Percentiles rank a stretch among this genome's conserved stretches.
These are phyloP conservation scores for Alternaria sp. DNA, from an alignment of 2,329 filamentous ascomycete genomes.

Conservation along the genomic window DNA sequence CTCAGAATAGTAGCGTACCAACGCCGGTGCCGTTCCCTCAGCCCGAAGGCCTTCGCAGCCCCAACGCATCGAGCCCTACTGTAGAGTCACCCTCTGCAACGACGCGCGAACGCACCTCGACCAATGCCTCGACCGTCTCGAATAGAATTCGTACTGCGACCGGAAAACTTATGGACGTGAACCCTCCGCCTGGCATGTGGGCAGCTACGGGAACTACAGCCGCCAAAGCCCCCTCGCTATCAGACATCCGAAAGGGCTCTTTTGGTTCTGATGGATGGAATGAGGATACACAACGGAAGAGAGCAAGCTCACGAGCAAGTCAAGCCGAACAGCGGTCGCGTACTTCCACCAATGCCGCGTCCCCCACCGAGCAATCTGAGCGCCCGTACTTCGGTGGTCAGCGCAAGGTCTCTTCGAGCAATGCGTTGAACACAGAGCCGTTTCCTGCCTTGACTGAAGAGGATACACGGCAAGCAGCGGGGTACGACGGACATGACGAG, in stretches of 20 bases:
- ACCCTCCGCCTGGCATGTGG: constrained; percentile 55
- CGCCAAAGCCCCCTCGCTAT: constrained; percentile 54
- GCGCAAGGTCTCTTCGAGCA: constrained; percentile 26
- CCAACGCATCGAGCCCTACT: constrained; percentile 16
- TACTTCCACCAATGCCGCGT: constrained; percentile 13
- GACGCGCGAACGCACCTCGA: constrained; percentile 38
- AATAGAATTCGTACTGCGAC: constrained; percentile 47
- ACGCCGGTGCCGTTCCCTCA: constrained; percentile 43
- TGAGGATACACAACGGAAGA: constrained; percentile 38
- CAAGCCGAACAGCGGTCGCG: constrained; percentile 31
- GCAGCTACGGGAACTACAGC: constrained; percentile 55
- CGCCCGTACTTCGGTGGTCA: constrained; percentile 1
- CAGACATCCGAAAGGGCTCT: constrained; percentile 53
- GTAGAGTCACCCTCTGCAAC: constrained; percentile 24
- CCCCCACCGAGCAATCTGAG: constrained; percentile 16
- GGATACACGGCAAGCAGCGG: constrained; percentile 16
- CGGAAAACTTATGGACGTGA: constrained; percentile 50
- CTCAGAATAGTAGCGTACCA: constrained; percentile 27
- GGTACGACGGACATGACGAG: constrained; percentile 21
- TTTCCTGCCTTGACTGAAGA: constrained; percentile 46
- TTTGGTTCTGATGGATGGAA: constrained; percentile 48
- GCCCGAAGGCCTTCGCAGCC: constrained; percentile 26
- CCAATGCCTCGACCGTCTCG: constrained; percentile 44
- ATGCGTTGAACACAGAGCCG: constrained; percentile 30
- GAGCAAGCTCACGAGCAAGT: constrained; percentile 37